Conservation (phyloP, 2,329 filamentous ascomycete genomes). For the Fusarium sp. region DNA sequence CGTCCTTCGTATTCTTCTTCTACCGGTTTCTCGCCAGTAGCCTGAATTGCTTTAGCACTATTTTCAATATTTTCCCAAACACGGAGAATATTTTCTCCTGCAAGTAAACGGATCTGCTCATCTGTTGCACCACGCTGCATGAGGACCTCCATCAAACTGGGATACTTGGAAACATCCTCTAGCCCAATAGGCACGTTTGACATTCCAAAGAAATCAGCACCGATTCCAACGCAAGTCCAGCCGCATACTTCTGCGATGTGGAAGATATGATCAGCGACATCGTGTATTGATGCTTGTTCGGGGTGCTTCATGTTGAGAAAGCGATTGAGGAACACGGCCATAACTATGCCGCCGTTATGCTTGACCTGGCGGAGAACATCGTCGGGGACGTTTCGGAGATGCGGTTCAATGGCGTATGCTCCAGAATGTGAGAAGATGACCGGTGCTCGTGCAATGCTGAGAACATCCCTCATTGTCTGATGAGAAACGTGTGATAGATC, state of each 20-base stretch:
- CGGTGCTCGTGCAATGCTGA: slow-evolving; percentile 40
- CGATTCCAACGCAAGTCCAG: slow-evolving; percentile 51
- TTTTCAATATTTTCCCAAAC: slow-evolving; percentile 45
- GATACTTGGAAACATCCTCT: slow-evolving; percentile 50
- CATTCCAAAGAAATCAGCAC: slow-evolving; percentile 51
- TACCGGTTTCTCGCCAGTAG: slow-evolving; percentile 34
- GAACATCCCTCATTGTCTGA: slow-evolving; percentile 45
- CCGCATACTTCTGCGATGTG: slow-evolving; percentile 46
- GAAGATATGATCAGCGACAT: slow-evolving; percentile 50
- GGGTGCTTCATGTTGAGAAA: slow-evolving; percentile 46
- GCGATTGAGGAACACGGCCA: slow-evolving; percentile 52
- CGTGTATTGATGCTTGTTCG: slow-evolving; percentile 46
- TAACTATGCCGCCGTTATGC: slow-evolving; percentile 52
- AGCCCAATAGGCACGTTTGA: slow-evolving; percentile 40
- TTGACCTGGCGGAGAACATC: slow-evolving; percentile 49
- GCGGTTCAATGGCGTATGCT: slow-evolving; percentile 39
- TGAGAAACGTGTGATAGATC: slow-evolving; percentile 47
- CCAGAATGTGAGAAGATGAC: slow-evolving; percentile 49
- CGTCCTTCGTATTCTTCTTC: slow-evolving; percentile 45
- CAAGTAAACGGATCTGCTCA: slow-evolving; percentile 40
- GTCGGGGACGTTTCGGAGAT: slow-evolving; percentile 54
- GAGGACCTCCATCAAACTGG: slow-evolving; percentile 44
- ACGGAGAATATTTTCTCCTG: slow-evolving; percentile 44
- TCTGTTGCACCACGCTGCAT: slow-evolving; percentile 46
- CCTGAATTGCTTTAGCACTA: slow-evolving; percentile 37